Evolutionary conservation across 164 flowering plant species (phyloP).

Genomic region (Aristolochia contorta): DNA sequence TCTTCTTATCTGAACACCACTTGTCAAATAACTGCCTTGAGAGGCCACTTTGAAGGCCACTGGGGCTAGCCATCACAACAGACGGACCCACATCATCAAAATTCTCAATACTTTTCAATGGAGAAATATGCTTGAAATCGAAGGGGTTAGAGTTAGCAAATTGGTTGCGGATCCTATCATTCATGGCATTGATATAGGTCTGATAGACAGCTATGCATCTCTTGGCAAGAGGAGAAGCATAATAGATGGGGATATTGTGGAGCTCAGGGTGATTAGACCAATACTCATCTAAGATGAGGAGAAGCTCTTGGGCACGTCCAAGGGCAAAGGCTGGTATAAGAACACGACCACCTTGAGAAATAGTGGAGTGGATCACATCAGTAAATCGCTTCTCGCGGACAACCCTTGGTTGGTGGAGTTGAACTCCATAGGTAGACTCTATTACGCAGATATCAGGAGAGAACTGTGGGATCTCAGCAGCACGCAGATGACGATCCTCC

Average conservation of each 20-base stretch:
- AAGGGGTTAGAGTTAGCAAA: constrained; percentile 82
- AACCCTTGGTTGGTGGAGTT: constrained; percentile 81
- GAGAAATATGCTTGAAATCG: constrained; percentile 74
- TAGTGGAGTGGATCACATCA: constrained; percentile 74
- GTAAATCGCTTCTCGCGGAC: constrained; percentile 87
- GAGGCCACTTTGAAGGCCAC: constrained; percentile 87
- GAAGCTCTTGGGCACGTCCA: constrained; percentile 97
- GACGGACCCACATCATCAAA: constrained; percentile 90
- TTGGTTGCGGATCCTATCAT: constrained; percentile 79
- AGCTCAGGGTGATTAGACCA: constrained; percentile 94
- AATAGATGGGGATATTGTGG: constrained; percentile 82
- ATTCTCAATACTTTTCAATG: constrained; percentile 73
- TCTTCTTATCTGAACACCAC: constrained; percentile 94
- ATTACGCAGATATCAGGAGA: constrained; percentile 91
- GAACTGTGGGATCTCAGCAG: constrained; percentile 88
- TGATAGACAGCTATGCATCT: constrained; percentile 91
- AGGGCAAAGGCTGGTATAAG: constrained; percentile 94
- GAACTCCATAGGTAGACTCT: constrained; percentile 96
- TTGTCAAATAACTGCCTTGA: constrained; percentile 87
- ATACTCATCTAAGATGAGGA: constrained; percentile 88
- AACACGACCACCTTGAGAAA: constrained; percentile 92
- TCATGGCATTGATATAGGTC: constrained; percentile 91
- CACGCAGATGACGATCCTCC: constrained; percentile 95
- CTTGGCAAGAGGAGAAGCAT: constrained; percentile 97
- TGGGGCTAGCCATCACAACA: constrained; percentile 96